Evolutionary conservation across 345 rosid species (phyloP).

Genomic region (Ricinus communis): DNA sequence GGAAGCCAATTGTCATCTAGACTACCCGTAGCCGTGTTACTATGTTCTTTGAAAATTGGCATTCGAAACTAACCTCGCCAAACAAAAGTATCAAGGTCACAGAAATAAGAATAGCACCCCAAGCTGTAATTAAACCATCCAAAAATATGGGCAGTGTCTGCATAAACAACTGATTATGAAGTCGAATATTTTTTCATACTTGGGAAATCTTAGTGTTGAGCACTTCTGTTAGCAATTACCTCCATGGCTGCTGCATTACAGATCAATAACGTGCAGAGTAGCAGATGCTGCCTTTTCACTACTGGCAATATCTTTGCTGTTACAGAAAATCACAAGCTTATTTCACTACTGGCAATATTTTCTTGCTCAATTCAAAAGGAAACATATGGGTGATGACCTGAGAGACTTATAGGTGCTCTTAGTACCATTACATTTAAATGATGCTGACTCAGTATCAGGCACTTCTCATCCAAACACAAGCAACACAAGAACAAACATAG

Average conservation of each 20-base stretch:
- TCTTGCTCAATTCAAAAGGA: too few species aligned
- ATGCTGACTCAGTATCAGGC: neutral
- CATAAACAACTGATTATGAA: neutral
- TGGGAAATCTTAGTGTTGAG: neutral
- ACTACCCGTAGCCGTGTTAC: too few species aligned
- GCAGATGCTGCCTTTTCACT: constrained; percentile 78
- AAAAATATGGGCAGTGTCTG: constrained; percentile 94
- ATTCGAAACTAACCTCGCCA: constrained; percentile 63
- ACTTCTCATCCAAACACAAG: too few species aligned
- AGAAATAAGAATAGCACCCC: constrained; percentile 88
- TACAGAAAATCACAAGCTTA: neutral
- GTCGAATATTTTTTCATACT: neutral
- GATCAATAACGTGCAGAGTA: constrained; percentile 78
- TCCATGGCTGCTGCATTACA: constrained; percentile 99
- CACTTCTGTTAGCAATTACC: constrained; percentile 39
- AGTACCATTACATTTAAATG: too few species aligned
- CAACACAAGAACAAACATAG: neutral
- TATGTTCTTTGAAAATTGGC: too few species aligned
- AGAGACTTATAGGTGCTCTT: too few species aligned
- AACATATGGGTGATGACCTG: too few species aligned
- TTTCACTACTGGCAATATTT: too few species aligned
- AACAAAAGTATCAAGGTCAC: constrained; percentile 88
- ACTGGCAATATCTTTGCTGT: constrained; percentile 89
- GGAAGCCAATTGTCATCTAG: neutral
- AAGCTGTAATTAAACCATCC: constrained; percentile 68